Conservation (phyloP, 108 stramenopile species). For the Pseudonitzschia pungens region DNA sequence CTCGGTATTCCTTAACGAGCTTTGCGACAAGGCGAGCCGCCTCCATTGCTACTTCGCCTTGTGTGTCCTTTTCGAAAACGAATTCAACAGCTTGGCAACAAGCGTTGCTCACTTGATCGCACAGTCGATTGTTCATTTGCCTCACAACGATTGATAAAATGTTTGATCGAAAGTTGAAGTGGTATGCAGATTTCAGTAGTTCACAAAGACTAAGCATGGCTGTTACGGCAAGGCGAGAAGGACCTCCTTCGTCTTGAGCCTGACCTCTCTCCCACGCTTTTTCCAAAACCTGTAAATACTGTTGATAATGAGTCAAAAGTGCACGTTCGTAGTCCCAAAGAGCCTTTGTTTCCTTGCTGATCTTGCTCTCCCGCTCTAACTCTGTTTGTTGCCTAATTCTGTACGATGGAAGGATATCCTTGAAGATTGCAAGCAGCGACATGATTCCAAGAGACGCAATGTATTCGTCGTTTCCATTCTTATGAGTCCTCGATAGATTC, state of each 20-base stretch:
- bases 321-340: conserved; percentile 78
- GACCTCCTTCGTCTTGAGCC: conserved; percentile 26
- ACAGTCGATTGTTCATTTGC: conserved; percentile 57
- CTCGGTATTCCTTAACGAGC: conserved; percentile 59
- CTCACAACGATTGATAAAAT: conserved; percentile 65
- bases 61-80: conserved; percentile 71
- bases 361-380: conserved; percentile 71
- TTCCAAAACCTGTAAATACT: conserved; percentile 76
- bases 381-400: conserved; percentile 89
- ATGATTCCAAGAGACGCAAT: conserved; percentile 75
- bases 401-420: conserved; percentile 90
- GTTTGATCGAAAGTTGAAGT: conserved; percentile 90
- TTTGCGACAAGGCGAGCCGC: conserved; percentile 71
- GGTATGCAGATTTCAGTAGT: conserved; percentile 65
- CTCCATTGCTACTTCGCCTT: conserved; percentile 82
- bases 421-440: conserved; percentile 87
- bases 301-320: conserved; percentile 77
- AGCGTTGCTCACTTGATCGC: conserved; percentile 60
- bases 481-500: conserved; percentile 47
- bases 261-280: conserved; percentile 60
- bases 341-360: conserved; percentile 85
- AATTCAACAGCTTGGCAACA: conserved; percentile 63
- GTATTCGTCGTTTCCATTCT: conserved; percentile 67
- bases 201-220: conserved; percentile 71
- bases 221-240: conserved; percentile 65